Base-by-base conservation (phyloP, 2,329 filamentous ascomycete genomes). In the Phialophora verrucosa region DNA sequence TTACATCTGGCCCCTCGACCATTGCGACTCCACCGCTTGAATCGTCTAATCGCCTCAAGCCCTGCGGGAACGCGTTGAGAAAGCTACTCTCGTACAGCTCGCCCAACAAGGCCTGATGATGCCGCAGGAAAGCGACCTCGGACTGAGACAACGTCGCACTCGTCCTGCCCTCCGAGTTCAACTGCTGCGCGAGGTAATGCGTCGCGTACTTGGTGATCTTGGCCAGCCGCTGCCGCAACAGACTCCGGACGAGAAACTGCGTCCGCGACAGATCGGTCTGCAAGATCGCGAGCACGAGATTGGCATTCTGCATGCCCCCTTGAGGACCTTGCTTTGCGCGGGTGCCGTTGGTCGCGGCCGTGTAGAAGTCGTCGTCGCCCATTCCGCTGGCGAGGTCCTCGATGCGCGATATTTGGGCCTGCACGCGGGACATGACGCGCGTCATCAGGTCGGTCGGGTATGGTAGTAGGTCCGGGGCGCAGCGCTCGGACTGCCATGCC, bases 261-360 rank as follows among this genome's bases (percentile, higher is more conserved):
- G 91, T 96, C 54, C 95, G 85, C 77, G 97, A 93, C 62, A 99
- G 86, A 80, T 99, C 95, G 6, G 96, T 98, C 82, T 99, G 95
- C 62, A 97, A 89, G 69, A 99, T 90, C 57, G 97, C 97, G 75
- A 98, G 88, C 68, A 88, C 88, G 77, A 99, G 97, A 77, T 97
- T 98, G 70, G 91, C 90, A 78, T 91, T 93, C 55, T 93, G 91
- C 74, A 96, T 93, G 87, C 93, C 89, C 69, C 93, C 89, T 69
- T 27, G 25, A 4, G 25, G 25, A 4, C 90, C 91, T 12, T 91
- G 94, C 84, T 93, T 86, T 66, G 65, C 62, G 7, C 1, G 29
- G 31, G 23, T 7, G 59, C 54, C 70, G 59, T 70, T 57, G 38
- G 53, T 60, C 32, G 63, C 57, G 77, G n/a, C n/a, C n/a, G n/a